Conservation (phyloP, 2,329 filamentous ascomycete species). For the Hymenoscyphus fraxineus region DNA sequence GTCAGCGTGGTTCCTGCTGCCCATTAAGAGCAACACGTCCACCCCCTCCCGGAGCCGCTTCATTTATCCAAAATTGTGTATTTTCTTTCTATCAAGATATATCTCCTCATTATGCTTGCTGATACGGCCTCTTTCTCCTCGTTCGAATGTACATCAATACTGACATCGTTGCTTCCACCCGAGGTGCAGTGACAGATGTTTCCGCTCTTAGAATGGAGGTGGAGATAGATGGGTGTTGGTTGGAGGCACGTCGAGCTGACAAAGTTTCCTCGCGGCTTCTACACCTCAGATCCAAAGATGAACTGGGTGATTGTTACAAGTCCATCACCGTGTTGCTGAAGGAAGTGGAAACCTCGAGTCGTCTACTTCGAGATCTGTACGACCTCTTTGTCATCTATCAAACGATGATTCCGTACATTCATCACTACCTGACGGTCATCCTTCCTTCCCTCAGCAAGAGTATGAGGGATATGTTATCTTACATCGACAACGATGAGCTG, state of each 20-base stretch:
- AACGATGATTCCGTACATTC: conserved; percentile 46
- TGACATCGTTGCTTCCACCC: conserved; percentile 18
- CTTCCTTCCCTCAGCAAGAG: conserved; percentile 53
- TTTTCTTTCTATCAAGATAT: neutral
- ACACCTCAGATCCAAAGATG: conserved; percentile 45
- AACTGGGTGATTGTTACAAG: conserved; percentile 38
- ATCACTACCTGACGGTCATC: conserved; percentile 53
- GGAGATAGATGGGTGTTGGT: conserved; percentile 44
- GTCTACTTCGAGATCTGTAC: conserved; percentile 50
- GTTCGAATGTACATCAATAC: conserved; percentile 17
- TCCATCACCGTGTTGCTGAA: conserved; percentile 45
- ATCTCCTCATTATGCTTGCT: conserved; percentile 16
- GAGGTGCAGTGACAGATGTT: conserved; percentile 31
- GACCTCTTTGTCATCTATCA: conserved; percentile 52
- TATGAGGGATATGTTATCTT: conserved; percentile 49
- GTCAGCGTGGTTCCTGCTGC: conserved; percentile 27
- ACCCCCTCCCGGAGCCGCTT: conserved; percentile 25
- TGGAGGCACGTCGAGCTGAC: conserved; percentile 52
- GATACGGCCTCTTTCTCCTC: conserved; percentile 9
- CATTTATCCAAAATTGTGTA: conserved; percentile 13
- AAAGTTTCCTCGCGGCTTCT: conserved; percentile 46
- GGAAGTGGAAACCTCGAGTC: conserved; percentile 36
- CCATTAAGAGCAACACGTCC: conserved; percentile 17
- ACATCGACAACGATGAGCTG: conserved; percentile 48
- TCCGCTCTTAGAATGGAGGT: conserved; percentile 30